Conservation (phyloP, 192 early-diverging fungal genomes). For the Coemansia sp. region DNA sequence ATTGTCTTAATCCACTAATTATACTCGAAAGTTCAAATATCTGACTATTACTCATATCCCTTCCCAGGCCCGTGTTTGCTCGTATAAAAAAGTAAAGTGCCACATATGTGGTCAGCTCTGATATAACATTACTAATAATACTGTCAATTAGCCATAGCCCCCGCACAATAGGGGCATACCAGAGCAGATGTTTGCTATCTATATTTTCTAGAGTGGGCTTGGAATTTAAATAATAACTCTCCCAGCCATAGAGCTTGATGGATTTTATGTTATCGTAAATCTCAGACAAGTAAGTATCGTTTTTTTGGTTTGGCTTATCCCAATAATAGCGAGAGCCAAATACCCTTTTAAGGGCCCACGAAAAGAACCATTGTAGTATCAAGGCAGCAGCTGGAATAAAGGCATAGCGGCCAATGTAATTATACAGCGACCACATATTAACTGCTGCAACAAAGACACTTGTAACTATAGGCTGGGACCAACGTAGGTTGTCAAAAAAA, state of each 20-base stretch:
- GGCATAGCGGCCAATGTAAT: too few relatives aligned
- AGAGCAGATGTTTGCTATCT: constrained; percentile 6
- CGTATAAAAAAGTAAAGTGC: constrained; percentile 16
- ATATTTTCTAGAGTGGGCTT: constrained; percentile 9
- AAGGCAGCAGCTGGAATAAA: too few relatives aligned
- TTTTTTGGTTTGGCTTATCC: background rate
- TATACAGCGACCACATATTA: too few relatives aligned
- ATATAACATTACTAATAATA: constrained; percentile 1
- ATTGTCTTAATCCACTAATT: constrained; percentile 2
- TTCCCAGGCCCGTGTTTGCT: background rate
- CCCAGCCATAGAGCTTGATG: constrained; percentile 48
- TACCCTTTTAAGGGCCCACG: background rate
- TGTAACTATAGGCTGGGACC: background rate
- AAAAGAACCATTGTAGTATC: too few relatives aligned
- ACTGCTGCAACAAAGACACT: too few relatives aligned
- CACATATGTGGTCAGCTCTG: constrained; percentile 13
- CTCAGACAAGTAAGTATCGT: constrained; percentile 12
- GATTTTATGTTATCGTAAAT: constrained; percentile 24
- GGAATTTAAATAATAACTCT: constrained; percentile 30
- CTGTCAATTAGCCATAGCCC: constrained; percentile 10
- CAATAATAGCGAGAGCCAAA: constrained; percentile 17
- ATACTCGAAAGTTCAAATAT: constrained; percentile 22
- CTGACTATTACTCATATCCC: constrained; percentile 16
- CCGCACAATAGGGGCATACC: constrained; percentile 32
- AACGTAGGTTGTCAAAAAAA: constrained; percentile 5